These are phyloP conservation scores for Sphaerostilbella broomeana DNA, from an alignment of 2,329 filamentous ascomycete genomes.

Conservation along the genomic window DNA sequence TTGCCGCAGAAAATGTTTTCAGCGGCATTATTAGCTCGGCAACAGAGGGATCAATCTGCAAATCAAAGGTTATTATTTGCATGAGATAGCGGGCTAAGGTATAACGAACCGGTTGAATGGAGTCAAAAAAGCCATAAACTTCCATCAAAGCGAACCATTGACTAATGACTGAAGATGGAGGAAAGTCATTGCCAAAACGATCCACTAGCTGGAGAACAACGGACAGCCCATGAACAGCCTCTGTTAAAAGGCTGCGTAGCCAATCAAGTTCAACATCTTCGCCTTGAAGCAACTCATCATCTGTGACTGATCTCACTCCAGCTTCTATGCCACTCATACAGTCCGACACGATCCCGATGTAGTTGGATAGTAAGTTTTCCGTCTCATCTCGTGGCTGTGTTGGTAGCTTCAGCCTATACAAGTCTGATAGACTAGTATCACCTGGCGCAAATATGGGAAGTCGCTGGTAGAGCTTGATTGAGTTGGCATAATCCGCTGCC, in stretches of 20 bases:
- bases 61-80: too few relatives aligned
- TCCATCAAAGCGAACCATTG: conserved; percentile 72
- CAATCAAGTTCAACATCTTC: conserved; percentile 54
- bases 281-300: conserved; percentile 40
- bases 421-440: conserved; percentile 22
- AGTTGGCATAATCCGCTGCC: conserved; percentile 50
- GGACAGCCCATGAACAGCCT: conserved; percentile 67
- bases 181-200: conserved; percentile 46
- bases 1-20: conserved; percentile 61
- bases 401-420: conserved; percentile 25
- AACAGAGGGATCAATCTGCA: conserved; percentile 33
- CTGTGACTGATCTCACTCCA: conserved; percentile 45
- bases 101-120: conserved; percentile 38
- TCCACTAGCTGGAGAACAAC: conserved; percentile 68
- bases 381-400: conserved; percentile 30
- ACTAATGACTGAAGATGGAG: conserved; percentile 51
- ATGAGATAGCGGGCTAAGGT: too few relatives aligned
- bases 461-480: conserved; percentile 38
- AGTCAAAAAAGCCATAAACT: conserved; percentile 62
- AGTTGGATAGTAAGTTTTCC: conserved; percentile 41
- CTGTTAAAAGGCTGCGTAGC: conserved; percentile 57
- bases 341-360: conserved; percentile 39
- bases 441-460: conserved; percentile 29
- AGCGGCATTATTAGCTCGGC: conserved; percentile 54
- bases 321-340: conserved; percentile 44